Percentiles rank a stretch among this genome's conserved stretches.
phyloP scores from a whole-genome alignment of 495 filamentous ascomycete genomes.

The Daldinia vernicosa region DNA sequence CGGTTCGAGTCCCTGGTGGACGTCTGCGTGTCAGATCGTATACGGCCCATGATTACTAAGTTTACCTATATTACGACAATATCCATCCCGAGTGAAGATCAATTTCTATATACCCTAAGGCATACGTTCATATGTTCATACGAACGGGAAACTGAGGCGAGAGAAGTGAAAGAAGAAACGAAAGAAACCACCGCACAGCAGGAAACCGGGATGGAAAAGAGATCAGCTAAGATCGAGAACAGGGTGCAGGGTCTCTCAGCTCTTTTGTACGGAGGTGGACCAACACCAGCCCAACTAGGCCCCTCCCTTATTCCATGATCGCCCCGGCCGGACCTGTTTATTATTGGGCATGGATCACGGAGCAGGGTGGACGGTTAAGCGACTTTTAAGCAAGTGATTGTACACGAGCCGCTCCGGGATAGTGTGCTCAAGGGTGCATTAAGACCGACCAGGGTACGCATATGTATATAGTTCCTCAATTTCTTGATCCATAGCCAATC shows the following conservation, averaged over 20 bases:
- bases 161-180: conserved; percentile 39
- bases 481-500: conserved; percentile 32
- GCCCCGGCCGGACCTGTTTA: conserved; percentile 19
- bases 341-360: conserved; percentile 30
- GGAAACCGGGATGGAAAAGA: conserved; percentile 36
- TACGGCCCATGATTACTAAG: conserved; percentile 30
- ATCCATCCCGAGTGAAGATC: conserved; percentile 29
- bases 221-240: conserved; percentile 34
- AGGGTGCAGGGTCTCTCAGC: conserved; percentile 29
- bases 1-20: conserved; percentile 27
- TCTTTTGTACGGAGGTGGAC: conserved; percentile 36
- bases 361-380: conserved; percentile 28
- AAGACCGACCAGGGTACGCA: conserved; percentile 34
- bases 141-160: conserved; percentile 12
- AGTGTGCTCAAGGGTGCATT: conserved; percentile 23
- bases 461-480: conserved; percentile 33
- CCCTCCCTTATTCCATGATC: conserved; percentile 35
- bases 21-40: conserved; percentile 39
- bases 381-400: conserved; percentile 28
- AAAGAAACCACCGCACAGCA: conserved; percentile 39
- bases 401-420: conserved; percentile 40
- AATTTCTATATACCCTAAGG: conserved; percentile 30
- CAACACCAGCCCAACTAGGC: conserved; percentile 7
- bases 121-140: conserved; percentile 7
- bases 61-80: conserved; percentile 19